These are phyloP conservation scores for Calvatia gigantea DNA, from an alignment of 768 basidiomycete genomes.

Conservation along the genomic window DNA sequence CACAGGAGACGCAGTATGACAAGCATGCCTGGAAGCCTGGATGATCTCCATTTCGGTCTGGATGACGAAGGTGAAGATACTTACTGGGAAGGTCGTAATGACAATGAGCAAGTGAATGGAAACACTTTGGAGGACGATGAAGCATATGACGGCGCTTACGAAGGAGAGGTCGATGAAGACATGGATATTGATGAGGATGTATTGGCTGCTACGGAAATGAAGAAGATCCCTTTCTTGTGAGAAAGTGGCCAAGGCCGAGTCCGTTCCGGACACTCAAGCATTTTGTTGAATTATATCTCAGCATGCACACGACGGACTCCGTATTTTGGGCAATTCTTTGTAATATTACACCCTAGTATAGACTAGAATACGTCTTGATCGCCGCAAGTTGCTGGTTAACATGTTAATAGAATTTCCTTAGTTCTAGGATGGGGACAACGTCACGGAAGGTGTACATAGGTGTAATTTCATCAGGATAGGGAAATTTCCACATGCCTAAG, in stretches of 20 bases:
- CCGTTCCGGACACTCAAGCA: background rate
- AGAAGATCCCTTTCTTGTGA: constrained; percentile 67
- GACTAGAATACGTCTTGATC: no score
- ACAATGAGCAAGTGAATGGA: constrained; percentile 28
- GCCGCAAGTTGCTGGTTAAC: no score
- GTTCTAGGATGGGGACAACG: no score
- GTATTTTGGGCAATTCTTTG: no score
- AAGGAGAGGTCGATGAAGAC: constrained; percentile 63
- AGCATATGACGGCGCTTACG: constrained; percentile 38
- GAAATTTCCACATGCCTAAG: no score
- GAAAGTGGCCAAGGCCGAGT: background rate
- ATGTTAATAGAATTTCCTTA: no score
- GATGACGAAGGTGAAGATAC: constrained; percentile 47
- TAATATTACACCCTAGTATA: no score
- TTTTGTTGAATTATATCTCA: background rate
- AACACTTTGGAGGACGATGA: constrained; percentile 35
- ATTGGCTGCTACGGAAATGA: constrained; percentile 80
- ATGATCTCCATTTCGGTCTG: constrained; percentile 49
- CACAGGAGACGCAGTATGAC: constrained; percentile 61
- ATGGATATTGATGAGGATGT: constrained; percentile 79
- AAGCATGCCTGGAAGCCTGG: constrained; percentile 83
- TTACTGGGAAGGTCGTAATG: constrained; percentile 28
- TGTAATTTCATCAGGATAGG: no score
- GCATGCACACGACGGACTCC: background rate
- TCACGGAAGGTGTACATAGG: no score